These are phyloP conservation scores for Geotrichum restrictum DNA, from an alignment of 1,139 yeast genomes.

Conservation along the genomic window DNA sequence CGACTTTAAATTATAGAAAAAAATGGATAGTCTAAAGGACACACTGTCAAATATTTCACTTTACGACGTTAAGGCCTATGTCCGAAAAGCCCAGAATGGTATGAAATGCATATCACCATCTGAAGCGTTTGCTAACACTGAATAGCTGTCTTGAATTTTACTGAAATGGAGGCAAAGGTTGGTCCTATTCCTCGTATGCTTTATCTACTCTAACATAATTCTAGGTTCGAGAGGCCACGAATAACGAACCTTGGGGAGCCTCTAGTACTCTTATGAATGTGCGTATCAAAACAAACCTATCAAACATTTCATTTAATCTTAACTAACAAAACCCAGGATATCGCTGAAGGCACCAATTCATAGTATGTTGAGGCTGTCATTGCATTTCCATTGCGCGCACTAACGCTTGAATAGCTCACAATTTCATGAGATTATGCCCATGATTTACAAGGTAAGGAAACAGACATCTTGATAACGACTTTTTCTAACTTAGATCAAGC, in stretches of 20 bases:
- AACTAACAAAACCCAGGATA: constrained; percentile 46
- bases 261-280: constrained; percentile 77
- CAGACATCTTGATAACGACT: constrained; percentile 9
- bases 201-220: background rate
- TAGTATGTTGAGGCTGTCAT: constrained; percentile 39
- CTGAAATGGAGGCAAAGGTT: constrained; percentile 93
- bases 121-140: constrained; percentile 28
- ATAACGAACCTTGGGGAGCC: constrained; percentile 99
- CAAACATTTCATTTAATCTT: background rate
- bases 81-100: constrained; percentile 94
- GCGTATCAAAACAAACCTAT: constrained; percentile 19
- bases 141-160: constrained; percentile 74
- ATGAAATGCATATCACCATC: constrained; percentile 14
- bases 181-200: background rate
- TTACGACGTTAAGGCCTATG: constrained; percentile 95
- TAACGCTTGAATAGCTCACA: constrained; percentile 36
- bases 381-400: background rate
- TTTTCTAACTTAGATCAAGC: constrained; percentile 25
- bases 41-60: constrained; percentile 76
- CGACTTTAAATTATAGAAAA: background rate
- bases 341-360: constrained; percentile 90
- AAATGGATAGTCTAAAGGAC: constrained; percentile 65
- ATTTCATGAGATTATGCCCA: constrained; percentile 48
- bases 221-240: constrained; percentile 79
- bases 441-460: constrained; percentile 39